Conservation (phyloP, 139 green algal genomes). For the Chlorella ohadii region DNA sequence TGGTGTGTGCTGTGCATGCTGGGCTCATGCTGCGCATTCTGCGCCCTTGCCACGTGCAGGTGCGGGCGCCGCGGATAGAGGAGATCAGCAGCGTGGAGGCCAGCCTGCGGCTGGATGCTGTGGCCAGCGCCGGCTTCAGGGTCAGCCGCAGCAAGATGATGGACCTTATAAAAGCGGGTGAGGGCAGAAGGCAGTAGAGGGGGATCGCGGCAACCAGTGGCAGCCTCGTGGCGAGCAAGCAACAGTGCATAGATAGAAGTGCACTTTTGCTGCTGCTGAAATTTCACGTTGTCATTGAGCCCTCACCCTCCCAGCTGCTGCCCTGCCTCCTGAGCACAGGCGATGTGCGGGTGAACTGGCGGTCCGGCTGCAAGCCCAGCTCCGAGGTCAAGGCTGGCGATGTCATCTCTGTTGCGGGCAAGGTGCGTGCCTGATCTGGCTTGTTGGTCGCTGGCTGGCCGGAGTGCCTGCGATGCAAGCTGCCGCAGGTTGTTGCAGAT, state of each 20-base stretch:
- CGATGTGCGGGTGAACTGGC: conserved; percentile 83
- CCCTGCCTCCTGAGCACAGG: neutral
- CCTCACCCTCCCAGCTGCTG: too few species aligned
- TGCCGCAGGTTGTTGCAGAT: too few species aligned
- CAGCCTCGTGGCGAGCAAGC: too few species aligned
- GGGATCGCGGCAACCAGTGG: too few species aligned
- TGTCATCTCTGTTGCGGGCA: conserved; percentile 74
- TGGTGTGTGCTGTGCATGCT: too few species aligned
- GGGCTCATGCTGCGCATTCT: neutral
- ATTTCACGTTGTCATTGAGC: too few species aligned
- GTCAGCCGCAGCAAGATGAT: conserved; percentile 77
- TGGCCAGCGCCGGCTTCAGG: conserved; percentile 82
- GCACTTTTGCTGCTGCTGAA: too few species aligned
- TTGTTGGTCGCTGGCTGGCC: too few species aligned
- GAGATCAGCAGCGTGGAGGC: conserved; percentile 74
- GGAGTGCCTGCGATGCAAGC: too few species aligned
- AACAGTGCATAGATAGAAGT: too few species aligned
- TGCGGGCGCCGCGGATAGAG: conserved; percentile 49
- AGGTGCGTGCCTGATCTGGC: conserved; percentile 23
- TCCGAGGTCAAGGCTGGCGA: conserved; percentile 71
- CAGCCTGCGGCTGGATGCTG: conserved; percentile 78
- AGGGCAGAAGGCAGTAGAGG: too few species aligned
- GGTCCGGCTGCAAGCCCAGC: conserved; percentile 60
- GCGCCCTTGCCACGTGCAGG: neutral
- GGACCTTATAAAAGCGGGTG: conserved; percentile 79